Base-by-base conservation (phyloP, 2,329 filamentous ascomycete species). In the Fusarium guadeloupense region DNA sequence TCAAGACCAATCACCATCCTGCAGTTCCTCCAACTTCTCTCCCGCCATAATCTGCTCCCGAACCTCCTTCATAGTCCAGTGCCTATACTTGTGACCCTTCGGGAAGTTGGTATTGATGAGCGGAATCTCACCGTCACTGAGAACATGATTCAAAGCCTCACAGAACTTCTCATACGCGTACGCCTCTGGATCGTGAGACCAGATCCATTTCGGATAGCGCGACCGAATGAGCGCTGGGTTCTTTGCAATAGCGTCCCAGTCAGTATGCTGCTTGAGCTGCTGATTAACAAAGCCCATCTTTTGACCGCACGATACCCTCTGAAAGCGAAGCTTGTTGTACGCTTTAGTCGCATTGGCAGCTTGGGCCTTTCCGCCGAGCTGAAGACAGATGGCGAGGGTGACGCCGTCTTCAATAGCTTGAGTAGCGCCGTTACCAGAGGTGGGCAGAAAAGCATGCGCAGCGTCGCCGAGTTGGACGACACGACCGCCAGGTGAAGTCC, bases 141-240 rank as follows among this genome's bases (percentile, higher is more conserved):
- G 2, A 4, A 62, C 59, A 39, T 62, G 59, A 9, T 62, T 26
- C 19, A 62, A 2, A 6, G 59, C 59, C 54, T 62, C 59, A 3
- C 47, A 52, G n/a, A 62, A 62, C 28, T 62, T 62, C 28, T 62
- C 59, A 31, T 63, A 63, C 3, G 54, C 59, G 19, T 62, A 62
- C 1, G 47, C 59, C 43, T 62, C 59, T 1, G 59, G 54, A 21
- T 62, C 59, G 14, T 62, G 59, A 4, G 54, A 63, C 59, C 59
- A 62, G 5, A 62, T 31, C 59, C 59, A 62, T 12, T 55, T 62
- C 0, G 59, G 59, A 8, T 62, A 62, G 3, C 59, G 46, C 4
- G 59, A 62, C 10, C 59, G 25, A 1, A 62, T 53, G 3, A 62
- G 7, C 0, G 59, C 59, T 3, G 59, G 59, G 4, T 62, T 62